Evolutionary conservation across 2,329 filamentous ascomycete genomes (phyloP), one percentile per base, ranked within the genome.

Genomic region (Cadophora sp.): DNA sequence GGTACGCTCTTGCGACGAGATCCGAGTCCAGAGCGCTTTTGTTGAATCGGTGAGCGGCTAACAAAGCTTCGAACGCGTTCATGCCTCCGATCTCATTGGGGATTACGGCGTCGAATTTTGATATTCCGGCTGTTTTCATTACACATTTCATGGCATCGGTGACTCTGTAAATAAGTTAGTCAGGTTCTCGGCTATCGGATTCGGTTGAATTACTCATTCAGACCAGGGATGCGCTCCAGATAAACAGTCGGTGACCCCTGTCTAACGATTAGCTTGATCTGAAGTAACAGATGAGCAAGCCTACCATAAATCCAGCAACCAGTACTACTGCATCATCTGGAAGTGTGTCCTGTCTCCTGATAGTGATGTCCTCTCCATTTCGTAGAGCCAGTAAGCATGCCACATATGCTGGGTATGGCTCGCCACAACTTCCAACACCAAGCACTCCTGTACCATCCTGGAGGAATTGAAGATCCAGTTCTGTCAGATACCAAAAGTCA

Each of bases 1-100:
- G 75, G 62, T 75, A 76, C 24, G 75, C 75, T 67, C 75, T 67
- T 2, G 73, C 73, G n/a, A 76, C 75, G 45, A 74, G 70, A 67
- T 76, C 75, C 1, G 72, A 75, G 47, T 76, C 75, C 1, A 76
- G 63, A 2, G 68, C 66, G 20, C 68, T 71, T 69, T 73, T 76
- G 7, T 68, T 64, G 22, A 75, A 73, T 24, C 73, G 71, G 30
- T 73, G 68, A 3, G 69, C 74, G 16, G 71, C 71, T 9, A 76
- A 68, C 11, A 76, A 60, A 16, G 73, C 71, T 64, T 76, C 74
- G 39, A 76, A 75, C 0, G 74, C 88, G 69, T 91, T 91, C 4
- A 83, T 84, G 7, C 89, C 89, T n/a, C 89, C 89, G 63, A 91
- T 89, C 72, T 91, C 89, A 13, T 90, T 76, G 0, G 86, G 83